Percentiles rank a stretch among this genome's conserved stretches.
phyloP scores from a whole-genome alignment of 371 early-diverging fungal species.

The Rhizopus stolonifer region DNA sequence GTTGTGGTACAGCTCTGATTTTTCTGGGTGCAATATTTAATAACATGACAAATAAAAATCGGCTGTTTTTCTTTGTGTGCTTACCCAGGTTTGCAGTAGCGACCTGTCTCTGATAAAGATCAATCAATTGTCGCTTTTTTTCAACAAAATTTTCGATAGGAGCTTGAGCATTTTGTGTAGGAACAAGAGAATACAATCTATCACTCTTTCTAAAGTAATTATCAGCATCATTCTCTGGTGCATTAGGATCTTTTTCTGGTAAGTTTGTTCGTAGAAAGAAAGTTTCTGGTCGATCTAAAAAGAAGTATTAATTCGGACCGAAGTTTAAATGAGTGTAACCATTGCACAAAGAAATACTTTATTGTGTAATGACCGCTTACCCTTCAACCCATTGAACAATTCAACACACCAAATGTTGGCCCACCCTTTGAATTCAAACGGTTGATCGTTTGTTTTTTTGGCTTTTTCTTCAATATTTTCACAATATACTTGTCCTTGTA shows the following conservation, averaged over 20 bases:
- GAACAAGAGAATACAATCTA: conserved; percentile 24
- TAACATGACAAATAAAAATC: neutral
- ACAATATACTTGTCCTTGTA: conserved; percentile 19
- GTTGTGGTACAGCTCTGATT: conserved; percentile 19
- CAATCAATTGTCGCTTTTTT: conserved; percentile 12
- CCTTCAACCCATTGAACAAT: conserved; percentile 42
- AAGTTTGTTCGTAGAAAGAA: conserved; percentile 35
- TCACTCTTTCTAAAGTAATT: conserved; percentile 29
- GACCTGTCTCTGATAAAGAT: conserved; percentile 20
- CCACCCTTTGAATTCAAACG: conserved; percentile 50
- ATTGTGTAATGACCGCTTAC: conserved; percentile 15
- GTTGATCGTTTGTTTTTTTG: conserved; percentile 7
- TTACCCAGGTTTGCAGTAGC: conserved; percentile 18
- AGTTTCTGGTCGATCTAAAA: conserved; percentile 38
- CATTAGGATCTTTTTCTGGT: conserved; percentile 18
- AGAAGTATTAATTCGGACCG: conserved; percentile 14
- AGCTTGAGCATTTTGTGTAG: conserved; percentile 1
- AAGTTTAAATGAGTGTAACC: neutral
- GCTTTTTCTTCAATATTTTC: conserved; percentile 22
- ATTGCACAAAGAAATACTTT: too few relatives aligned
- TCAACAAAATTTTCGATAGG: conserved; percentile 5
- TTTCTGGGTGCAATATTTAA: conserved; percentile 5
- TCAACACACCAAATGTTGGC: conserved; percentile 42
- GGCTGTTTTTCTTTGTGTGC: neutral
- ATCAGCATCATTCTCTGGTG: conserved; percentile 24